These are phyloP conservation scores for Vitis rupestris DNA, from an alignment of 164 flowering plant species.

Conservation along the genomic window DNA sequence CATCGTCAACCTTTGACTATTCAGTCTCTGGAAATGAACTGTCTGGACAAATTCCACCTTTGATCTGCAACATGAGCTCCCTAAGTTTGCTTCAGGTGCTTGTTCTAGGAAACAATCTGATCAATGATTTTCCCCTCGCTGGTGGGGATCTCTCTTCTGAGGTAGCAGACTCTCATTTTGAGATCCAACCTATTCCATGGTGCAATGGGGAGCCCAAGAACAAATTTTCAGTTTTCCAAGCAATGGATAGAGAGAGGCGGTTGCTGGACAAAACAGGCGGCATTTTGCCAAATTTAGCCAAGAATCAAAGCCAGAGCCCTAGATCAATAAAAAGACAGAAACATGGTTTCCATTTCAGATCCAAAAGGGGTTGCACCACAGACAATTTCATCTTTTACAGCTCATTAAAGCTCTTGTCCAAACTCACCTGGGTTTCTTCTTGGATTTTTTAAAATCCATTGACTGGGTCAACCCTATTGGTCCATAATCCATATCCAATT, in stretches of 20 bases:
- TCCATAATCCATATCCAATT: too few species aligned
- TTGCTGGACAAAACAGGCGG: conserved; percentile 1
- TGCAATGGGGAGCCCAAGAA: too few species aligned
- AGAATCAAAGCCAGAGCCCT: conserved; percentile 15
- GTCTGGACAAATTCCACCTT: conserved; percentile 17
- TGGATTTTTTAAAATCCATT: too few species aligned
- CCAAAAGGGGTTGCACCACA: background rate
- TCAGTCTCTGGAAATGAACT: background rate
- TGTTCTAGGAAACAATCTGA: conserved; percentile 10
- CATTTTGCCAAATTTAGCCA: conserved; percentile 27
- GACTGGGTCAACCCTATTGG: too few species aligned
- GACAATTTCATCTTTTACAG: background rate
- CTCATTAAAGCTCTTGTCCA: background rate
- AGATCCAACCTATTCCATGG: conserved; percentile 7
- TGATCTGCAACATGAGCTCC: conserved; percentile 8
- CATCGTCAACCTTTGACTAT: background rate
- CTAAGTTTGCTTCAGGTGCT: background rate
- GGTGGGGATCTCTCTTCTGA: conserved; percentile 12
- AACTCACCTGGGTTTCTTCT: too few species aligned
- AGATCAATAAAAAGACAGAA: background rate
- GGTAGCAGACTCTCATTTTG: conserved; percentile 11
- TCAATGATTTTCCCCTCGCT: conserved; percentile 20
- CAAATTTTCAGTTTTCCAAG: too few species aligned
- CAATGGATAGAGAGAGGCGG: background rate
- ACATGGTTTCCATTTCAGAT: conserved; percentile 5